Evolutionary conservation across 2,329 filamentous ascomycete species (phyloP).

Genomic region (Ophiocordyceps unilateralis): DNA sequence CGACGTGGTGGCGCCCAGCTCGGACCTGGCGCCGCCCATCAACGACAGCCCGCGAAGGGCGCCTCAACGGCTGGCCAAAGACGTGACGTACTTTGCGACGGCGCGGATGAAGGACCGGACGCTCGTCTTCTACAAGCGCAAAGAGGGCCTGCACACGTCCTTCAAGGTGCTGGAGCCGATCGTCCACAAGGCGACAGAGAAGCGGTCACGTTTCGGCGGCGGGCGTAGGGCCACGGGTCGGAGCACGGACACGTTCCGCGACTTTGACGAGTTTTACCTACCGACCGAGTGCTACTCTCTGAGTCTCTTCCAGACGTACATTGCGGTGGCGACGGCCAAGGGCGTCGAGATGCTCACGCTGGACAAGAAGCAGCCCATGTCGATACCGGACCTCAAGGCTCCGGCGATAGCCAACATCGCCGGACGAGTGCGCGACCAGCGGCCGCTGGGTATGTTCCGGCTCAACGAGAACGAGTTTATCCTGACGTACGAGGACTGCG

Average conservation of each 20-base stretch:
- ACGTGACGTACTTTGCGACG: conserved; percentile 92
- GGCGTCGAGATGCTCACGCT: conserved; percentile 93
- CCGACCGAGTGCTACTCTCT: conserved; percentile 88
- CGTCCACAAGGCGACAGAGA: conserved; percentile 79
- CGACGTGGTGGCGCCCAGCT: conserved; percentile 57
- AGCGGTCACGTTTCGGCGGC: conserved; percentile 52
- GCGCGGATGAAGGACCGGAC: conserved; percentile 95
- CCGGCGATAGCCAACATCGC: conserved; percentile 74
- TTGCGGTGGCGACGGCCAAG: conserved; percentile 78
- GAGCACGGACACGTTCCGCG: conserved; percentile 86
- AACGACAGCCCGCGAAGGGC: conserved; percentile 65
- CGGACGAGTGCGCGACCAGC: conserved; percentile 62
- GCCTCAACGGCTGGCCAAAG: conserved; percentile 82
- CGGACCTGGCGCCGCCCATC: conserved; percentile 40
- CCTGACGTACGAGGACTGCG: conserved; percentile 86
- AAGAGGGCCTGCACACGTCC: conserved; percentile 76
- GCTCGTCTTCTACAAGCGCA: conserved; percentile 92
- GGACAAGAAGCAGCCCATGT: conserved; percentile 93
- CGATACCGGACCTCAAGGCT: conserved; percentile 70
- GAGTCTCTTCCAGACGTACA: conserved; percentile 88
- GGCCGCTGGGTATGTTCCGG: conserved; percentile 89
- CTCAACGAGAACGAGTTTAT: conserved; percentile 86
- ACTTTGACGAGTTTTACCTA: conserved; percentile 98
- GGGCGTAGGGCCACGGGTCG: conserved; percentile 43
- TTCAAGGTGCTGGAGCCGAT: conserved; percentile 97